Percentiles rank a stretch among this genome's conserved stretches.
Evolutionary conservation across 208 protist species (phyloP).

Genomic region (Phytomonas sp.): DNA sequence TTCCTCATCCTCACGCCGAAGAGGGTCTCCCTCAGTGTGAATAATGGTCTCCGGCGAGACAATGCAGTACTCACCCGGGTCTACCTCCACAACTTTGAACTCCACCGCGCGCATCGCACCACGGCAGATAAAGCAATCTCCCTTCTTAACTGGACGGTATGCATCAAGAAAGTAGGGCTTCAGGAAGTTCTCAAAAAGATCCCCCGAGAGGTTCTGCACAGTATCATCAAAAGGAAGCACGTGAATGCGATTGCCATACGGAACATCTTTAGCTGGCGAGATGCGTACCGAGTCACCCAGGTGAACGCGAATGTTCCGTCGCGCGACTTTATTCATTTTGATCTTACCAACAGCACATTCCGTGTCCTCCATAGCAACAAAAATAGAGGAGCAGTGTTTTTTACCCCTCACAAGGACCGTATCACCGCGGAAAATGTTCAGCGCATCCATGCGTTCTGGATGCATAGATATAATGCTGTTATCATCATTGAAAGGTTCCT

Average conservation of each 20-base stretch:
- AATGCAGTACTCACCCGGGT: constrained; percentile 97
- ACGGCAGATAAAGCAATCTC: constrained; percentile 96
- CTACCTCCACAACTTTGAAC: constrained; percentile 99
- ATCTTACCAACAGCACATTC: constrained; percentile 93
- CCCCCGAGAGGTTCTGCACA: constrained; percentile 98
- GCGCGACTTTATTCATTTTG: constrained; percentile 98
- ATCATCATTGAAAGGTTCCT: constrained; percentile 97
- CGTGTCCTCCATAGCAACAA: constrained; percentile 95
- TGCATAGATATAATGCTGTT: constrained; percentile 96
- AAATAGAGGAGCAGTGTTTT: constrained; percentile 95
- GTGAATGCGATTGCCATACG: constrained; percentile 98
- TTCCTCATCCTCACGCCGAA: constrained; percentile 99
- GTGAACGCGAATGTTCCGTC: constrained; percentile 98
- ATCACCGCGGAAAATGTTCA: constrained; percentile 98
- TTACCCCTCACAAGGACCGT: constrained; percentile 98
- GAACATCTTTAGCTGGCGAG: constrained; percentile 93
- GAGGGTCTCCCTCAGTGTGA: constrained; percentile 99
- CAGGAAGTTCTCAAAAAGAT: constrained; percentile 99
- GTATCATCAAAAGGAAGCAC: constrained; percentile 99
- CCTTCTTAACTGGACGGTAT: constrained; percentile 99
- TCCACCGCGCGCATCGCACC: constrained; percentile 98
- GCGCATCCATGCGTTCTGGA: constrained; percentile 93
- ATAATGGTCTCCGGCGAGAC: constrained; percentile 99
- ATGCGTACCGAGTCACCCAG: constrained; percentile 97
- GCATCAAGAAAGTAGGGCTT: constrained; percentile 99